Evolutionary conservation across 2,329 filamentous ascomycete genomes (phyloP), one percentile per base, ranked within the genome.

Genomic region (Colletotrichum zoysiae): DNA sequence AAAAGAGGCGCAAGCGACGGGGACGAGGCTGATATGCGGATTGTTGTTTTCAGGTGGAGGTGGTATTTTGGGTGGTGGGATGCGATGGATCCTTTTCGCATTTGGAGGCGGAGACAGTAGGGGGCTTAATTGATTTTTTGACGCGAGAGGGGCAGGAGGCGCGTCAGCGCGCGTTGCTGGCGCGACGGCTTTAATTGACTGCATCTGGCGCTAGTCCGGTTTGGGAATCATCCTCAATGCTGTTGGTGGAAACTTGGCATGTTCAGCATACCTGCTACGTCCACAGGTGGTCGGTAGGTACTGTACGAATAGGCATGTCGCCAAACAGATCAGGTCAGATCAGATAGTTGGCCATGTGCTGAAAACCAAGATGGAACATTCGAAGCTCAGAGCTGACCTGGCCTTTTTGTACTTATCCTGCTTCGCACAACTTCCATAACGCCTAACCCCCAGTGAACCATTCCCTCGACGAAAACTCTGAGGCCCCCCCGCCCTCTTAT

Each of bases 101-200:
- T 66, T 57, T 42, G 48, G 67, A 50, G 55, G 63, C 61, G 70
- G 65, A 69, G 63, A 64, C 46, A 42, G 46, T 65, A 40, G 70
- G 70, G 67, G 70, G 61, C 58, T 71, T 73, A 67, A 71, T 73
- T 73, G 70, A 67, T 66, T 70, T 70, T 70, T 66, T 64, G 65
- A 66, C 76, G 77, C 77, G 64, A 44, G 40, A 69, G 70, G 70
- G 65, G 59, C 48, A 60, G n/a, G 20, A 65, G 70, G 72, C 80
- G 80, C 79, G 80, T 77, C 44, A 1, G 33, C 58, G 69, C 79
- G 79, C 79, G 79, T 79, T 56, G 30, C 69, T 69, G 55, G 71
- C 75, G 73, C 70, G 75, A 78, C 80, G 74, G 77, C 75, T 80
- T 82, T 80, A 81, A 83, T 82, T 83, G 81, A 81, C 76, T 82